These are phyloP conservation scores for Colletotrichum melonis DNA, from an alignment of 2,329 filamentous ascomycete genomes.

Conservation along the genomic window DNA sequence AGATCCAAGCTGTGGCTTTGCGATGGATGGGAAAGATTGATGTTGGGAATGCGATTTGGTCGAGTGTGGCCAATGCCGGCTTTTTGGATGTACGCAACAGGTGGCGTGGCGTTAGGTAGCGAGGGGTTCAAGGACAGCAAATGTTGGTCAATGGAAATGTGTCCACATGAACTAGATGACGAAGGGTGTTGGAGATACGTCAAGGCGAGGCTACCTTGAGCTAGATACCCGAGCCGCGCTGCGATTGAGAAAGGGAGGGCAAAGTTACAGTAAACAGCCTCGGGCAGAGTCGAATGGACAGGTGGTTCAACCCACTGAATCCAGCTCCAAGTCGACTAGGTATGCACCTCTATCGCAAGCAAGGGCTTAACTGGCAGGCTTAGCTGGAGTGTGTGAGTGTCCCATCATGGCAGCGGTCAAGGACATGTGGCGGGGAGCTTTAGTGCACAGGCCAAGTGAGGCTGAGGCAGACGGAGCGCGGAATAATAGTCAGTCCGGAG, in stretches of 20 bases:
- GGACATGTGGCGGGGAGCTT: not conserved
- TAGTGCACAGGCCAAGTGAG: conserved; percentile 6
- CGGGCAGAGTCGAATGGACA: conserved; percentile 26
- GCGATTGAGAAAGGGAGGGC: conserved; percentile 10
- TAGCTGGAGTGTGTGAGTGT: not conserved
- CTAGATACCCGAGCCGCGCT: conserved; percentile 15
- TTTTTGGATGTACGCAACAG: conserved; percentile 15
- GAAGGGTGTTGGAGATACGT: not conserved
- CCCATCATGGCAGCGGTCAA: not conserved
- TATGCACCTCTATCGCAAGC: conserved; percentile 6
- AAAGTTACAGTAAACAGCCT: conserved; percentile 16
- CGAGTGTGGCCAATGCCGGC: conserved; percentile 6
- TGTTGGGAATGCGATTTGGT: conserved; percentile 4
- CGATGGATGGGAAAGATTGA: conserved; percentile 37
- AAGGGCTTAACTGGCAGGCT: conserved; percentile 17
- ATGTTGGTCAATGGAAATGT: conserved; percentile 23
- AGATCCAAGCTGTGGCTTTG: not conserved
- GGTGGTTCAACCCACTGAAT: conserved; percentile 28
- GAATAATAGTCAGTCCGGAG: not conserved
- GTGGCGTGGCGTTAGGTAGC: conserved; percentile 30
- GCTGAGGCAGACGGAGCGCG: not conserved
- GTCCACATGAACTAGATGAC: conserved; percentile 27
- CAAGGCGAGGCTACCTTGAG: conserved; percentile 5
- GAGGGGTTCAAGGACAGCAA: conserved; percentile 24
- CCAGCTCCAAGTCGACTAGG: conserved; percentile 8